These are phyloP conservation scores for Candida chilensis DNA, from an alignment of 805 yeast species.

Conservation along the genomic window DNA sequence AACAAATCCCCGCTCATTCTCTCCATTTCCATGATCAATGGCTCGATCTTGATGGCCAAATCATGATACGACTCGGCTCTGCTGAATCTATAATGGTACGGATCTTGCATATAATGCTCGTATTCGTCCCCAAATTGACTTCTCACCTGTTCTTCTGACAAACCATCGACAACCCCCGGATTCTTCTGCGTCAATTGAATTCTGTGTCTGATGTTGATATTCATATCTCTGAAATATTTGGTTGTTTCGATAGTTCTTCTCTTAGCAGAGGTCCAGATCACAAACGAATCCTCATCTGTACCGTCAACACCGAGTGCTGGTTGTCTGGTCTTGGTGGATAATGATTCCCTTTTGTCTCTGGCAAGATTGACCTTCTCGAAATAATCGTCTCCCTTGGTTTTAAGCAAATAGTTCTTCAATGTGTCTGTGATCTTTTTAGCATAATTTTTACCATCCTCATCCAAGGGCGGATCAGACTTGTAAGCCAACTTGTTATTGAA, in stretches of 20 bases:
- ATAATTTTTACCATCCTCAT: constrained; percentile 62
- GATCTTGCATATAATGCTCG: constrained; percentile 58
- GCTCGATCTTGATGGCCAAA: constrained; percentile 89
- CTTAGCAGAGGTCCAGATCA: constrained; percentile 95
- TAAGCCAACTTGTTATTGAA: constrained; percentile 46
- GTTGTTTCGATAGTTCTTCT: constrained; percentile 78
- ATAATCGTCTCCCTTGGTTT: constrained; percentile 20
- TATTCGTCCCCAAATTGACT: constrained; percentile 61
- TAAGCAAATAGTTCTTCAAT: constrained; percentile 24
- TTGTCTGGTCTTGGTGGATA: constrained; percentile 26
- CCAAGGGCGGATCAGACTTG: constrained; percentile 74
- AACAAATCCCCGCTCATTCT: constrained; percentile 81
- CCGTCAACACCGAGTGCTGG: constrained; percentile 48
- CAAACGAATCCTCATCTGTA: constrained; percentile 49
- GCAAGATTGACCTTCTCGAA: constrained; percentile 12
- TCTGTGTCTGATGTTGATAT: constrained; percentile 62
- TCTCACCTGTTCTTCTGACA: constrained; percentile 52
- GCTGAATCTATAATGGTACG: constrained; percentile 88
- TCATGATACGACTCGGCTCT: constrained; percentile 95
- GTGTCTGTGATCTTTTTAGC: constrained; percentile 57
- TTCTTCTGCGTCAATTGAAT: constrained; percentile 81
- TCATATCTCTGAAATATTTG: constrained; percentile 49
- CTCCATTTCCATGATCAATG: constrained; percentile 88
- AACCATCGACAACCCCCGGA: constrained; percentile 78
- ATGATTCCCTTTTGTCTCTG: constrained; percentile 8